A percentile compares a stretch with the other conserved stretches of the same genome.
Evolutionary conservation across 1,284 basidiomycete species (phyloP).

Genomic region (Cutaneotrichosporon spelunceum): DNA sequence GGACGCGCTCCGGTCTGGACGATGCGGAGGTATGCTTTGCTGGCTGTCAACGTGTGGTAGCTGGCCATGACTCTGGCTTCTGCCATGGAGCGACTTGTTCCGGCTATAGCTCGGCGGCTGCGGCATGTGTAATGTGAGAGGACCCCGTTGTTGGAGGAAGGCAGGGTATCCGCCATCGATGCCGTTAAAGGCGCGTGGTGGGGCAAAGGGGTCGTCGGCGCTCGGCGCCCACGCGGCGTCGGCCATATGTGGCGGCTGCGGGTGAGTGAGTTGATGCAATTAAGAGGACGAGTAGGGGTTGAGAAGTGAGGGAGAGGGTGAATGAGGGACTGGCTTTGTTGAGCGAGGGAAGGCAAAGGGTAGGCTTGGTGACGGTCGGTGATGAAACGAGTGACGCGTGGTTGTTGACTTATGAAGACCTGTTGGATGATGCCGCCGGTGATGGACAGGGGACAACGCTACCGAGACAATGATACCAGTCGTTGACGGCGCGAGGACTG

Average conservation of each 20-base stretch:
- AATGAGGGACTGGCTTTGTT: too few species aligned
- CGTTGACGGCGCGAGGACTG: too few species aligned
- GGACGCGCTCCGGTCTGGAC: background rate
- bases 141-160: background rate
- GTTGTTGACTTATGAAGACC: too few species aligned
- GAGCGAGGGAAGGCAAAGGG: too few species aligned
- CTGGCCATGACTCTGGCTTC: background rate
- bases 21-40: background rate
- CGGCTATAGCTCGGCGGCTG: background rate
- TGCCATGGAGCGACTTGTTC: background rate
- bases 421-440: too few species aligned
- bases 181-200: background rate
- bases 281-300: too few species aligned
- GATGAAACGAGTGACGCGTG: too few species aligned
- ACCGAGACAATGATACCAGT: too few species aligned
- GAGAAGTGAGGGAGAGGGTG: background rate
- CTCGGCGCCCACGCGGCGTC: background rate
- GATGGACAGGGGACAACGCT: too few species aligned
- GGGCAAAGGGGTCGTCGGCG: slow-evolving; percentile 7
- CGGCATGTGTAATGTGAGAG: background rate
- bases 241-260: background rate
- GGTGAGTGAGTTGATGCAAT: too few species aligned
- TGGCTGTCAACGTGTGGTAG: background rate
- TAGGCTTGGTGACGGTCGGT: too few species aligned
- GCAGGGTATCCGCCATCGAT: background rate